Evolutionary conservation across 2,329 filamentous ascomycete genomes (phyloP).

Genomic region (Monascus ruber): DNA sequence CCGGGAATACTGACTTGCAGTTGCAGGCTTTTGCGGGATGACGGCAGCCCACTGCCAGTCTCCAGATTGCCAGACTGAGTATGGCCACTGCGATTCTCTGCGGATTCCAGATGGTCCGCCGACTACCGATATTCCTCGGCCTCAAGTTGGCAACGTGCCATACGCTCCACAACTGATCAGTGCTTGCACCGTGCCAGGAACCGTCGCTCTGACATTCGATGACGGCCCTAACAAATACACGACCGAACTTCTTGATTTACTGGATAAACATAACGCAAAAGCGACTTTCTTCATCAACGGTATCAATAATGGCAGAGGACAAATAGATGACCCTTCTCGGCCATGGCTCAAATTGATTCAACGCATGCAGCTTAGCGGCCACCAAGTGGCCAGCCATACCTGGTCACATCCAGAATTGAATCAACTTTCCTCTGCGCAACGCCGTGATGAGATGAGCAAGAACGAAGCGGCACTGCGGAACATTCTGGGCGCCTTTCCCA

Average conservation of each 20-base stretch:
- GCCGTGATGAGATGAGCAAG: conserved; percentile 33
- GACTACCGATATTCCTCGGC: conserved; percentile 23
- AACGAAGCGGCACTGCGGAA: conserved; percentile 38
- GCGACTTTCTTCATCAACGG: conserved; percentile 58
- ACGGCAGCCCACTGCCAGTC: conserved; percentile 27
- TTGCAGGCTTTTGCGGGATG: conserved; percentile 28
- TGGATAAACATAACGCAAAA: conserved; percentile 48
- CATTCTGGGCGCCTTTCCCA: conserved; percentile 39
- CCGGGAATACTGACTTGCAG: conserved; percentile 1
- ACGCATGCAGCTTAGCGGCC: conserved; percentile 34
- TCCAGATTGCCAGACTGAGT: conserved; percentile 30
- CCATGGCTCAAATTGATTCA: conserved; percentile 29
- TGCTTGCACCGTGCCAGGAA: conserved; percentile 39
- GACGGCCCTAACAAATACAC: conserved; percentile 56
- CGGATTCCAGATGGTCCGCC: conserved; percentile 22
- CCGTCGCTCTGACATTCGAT: conserved; percentile 56
- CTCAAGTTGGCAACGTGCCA: conserved; percentile 23
- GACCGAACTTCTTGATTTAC: conserved; percentile 48
- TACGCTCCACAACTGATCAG: conserved; percentile 26
- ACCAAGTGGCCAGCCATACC: conserved; percentile 43
- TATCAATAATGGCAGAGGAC: conserved; percentile 35
- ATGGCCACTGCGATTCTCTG: conserved; percentile 27
- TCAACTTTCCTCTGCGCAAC: conserved; percentile 24
- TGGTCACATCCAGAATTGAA: conserved; percentile 40
- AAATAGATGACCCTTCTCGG: conserved; percentile 30